Evolutionary conservation across 2,329 filamentous ascomycete genomes (phyloP), one percentile per base, ranked within the genome.

Genomic region (Cryphonectria japonica): DNA sequence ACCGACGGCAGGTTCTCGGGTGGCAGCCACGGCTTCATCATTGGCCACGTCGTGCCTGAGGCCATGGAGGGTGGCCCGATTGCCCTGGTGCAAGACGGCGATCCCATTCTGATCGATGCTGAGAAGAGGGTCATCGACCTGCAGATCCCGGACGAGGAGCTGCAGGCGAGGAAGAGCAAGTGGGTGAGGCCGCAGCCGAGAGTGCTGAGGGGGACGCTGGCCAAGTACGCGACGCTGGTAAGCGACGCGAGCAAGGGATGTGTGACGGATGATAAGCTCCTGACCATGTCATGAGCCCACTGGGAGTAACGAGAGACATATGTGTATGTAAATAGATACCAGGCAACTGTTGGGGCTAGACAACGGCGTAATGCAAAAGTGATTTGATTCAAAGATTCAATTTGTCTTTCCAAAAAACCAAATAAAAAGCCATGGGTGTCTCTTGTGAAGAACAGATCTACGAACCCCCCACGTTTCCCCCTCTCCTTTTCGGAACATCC

Each of bases 41-140:
- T 96, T 77, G 93, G 93, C 1, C 93, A 96, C 82, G 92, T 97
- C 73, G 93, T 95, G 57, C 94, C 94, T 37, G 94, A 97, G 83
- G 94, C 94, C 11, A 91, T 93, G 78, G 92, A 93, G 75, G 94
- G 94, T 66, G 94, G 94, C 0, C 94, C 94, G 2, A 96, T 97
- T 73, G 94, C 88, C 19, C 86, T 97, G 14, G 92, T 96, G n/a
- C 80, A 87, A 76, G 91, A 97, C 75, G 94, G 94, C 37, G 94
- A 97, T 79, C 86, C 86, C 71, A 92, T 97, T 75, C 89, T 90
- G 65, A 97, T 97, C 72, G 93, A 97, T 77, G 92, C 94, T 0
- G 92, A 95, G 80, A 89, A 89, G 78, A 88, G 88, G 61, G 86
- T 88, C 86, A 86, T 90, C 66, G 80, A 94, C 87, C 84, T 93